Evolutionary conservation across 768 basidiomycete species (phyloP).

Genomic region (Russula vinacea): DNA sequence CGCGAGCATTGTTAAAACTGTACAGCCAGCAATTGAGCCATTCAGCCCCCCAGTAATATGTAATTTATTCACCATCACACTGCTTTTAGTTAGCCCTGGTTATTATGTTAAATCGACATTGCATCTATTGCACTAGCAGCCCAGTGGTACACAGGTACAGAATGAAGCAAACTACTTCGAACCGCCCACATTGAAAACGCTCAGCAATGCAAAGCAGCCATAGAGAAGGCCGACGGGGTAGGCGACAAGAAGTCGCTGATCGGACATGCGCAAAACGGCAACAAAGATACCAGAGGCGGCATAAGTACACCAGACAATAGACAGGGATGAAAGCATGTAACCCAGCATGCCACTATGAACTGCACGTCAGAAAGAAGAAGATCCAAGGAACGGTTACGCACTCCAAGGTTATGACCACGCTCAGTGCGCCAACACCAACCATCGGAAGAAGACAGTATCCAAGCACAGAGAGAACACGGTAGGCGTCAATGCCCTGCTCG

Average conservation of each 20-base stretch:
- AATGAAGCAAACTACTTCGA: conserved; percentile 15
- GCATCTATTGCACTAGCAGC: conserved; percentile 18
- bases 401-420: conserved; percentile 86
- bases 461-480: conserved; percentile 89
- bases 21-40: conserved; percentile 70
- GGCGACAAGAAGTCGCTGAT: conserved; percentile 91
- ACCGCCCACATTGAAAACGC: conserved; percentile 71
- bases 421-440: conserved; percentile 89
- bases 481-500: conserved; percentile 90
- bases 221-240: conserved; percentile 95
- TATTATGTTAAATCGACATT: conserved; percentile 31
- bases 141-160: conserved; percentile 18
- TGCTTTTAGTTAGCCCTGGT: conserved; percentile 28
- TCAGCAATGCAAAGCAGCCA: conserved; percentile 89
- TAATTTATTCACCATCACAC: conserved; percentile 15
- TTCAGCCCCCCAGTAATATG: conserved; percentile 14
- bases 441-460: conserved; percentile 97
- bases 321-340: conserved; percentile 75
- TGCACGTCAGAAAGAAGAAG: conserved; percentile 22
- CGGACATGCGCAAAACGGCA: conserved; percentile 90
- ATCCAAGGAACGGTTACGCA: conserved; percentile 43
- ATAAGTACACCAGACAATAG: conserved; percentile 96
- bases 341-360: conserved; percentile 69
- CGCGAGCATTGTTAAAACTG: conserved; percentile 71
- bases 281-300: conserved; percentile 95